phyloP scores from a whole-genome alignment of 805 yeast genomes.

The Trichomonascus vanleenenianus region DNA sequence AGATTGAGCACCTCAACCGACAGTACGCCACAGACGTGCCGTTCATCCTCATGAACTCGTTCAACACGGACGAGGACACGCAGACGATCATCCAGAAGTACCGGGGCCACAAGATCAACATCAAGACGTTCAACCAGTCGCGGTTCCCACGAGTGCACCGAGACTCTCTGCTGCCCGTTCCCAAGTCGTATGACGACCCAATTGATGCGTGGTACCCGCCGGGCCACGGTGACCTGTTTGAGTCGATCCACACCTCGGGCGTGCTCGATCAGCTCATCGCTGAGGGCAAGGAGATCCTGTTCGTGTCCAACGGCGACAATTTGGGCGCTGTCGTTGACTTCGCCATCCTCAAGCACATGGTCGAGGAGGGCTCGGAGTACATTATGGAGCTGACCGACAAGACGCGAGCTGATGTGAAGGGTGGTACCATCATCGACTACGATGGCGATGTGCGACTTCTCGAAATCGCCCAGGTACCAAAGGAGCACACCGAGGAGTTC shows the following conservation, averaged over 20 bases:
- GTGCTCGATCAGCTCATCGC: conserved; percentile 81
- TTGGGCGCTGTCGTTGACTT: conserved; percentile 97
- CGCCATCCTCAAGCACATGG: conserved; percentile 84
- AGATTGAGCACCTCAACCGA: conserved; percentile 90
- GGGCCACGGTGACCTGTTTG: conserved; percentile 98
- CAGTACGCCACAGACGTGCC: conserved; percentile 91
- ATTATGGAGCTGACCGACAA: conserved; percentile 98
- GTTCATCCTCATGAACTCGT: conserved; percentile 93
- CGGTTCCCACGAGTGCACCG: conserved; percentile 91
- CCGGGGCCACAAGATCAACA: conserved; percentile 91
- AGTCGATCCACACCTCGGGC: conserved; percentile 81
- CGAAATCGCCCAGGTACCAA: conserved; percentile 98
- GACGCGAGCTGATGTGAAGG: conserved; percentile 98
- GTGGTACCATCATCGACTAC: conserved; percentile 96
- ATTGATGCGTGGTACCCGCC: conserved; percentile 97
- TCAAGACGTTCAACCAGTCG: conserved; percentile 96
- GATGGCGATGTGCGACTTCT: conserved; percentile 89
- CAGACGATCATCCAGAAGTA: conserved; percentile 92
- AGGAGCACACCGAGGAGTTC: conserved; percentile 96
- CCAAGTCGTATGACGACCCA: conserved; percentile 61
- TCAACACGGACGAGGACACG: conserved; percentile 95
- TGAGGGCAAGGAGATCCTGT: conserved; percentile 90
- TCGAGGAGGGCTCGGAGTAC: conserved; percentile 85
- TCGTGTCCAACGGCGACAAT: conserved; percentile 97
- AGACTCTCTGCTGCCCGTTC: conserved; percentile 95